phyloP scores from a whole-genome alignment of 2,329 filamentous ascomycete species.

The Claviceps spartinae region DNA sequence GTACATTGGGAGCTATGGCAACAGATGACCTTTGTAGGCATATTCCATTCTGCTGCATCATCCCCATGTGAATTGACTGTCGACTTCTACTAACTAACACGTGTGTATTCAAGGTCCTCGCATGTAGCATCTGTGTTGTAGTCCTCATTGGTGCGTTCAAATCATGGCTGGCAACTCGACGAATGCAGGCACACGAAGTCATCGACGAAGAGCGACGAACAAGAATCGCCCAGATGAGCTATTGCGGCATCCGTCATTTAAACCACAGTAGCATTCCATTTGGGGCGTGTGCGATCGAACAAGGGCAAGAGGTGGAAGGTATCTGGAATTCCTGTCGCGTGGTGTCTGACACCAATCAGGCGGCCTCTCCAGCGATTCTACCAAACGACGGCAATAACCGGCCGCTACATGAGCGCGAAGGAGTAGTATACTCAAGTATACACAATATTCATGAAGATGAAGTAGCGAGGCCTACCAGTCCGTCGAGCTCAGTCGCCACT shows the following conservation, averaged over 20 bases:
- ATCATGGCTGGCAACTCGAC: slow-evolving; percentile 46
- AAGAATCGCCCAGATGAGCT: slow-evolving; percentile 38
- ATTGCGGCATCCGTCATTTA: slow-evolving; percentile 32
- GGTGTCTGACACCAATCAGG: slow-evolving; percentile 20
- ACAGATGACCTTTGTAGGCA: slow-evolving; percentile 76
- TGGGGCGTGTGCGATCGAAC: slow-evolving; percentile 72
- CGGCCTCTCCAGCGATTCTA: slow-evolving; percentile 13
- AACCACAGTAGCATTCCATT: slow-evolving; percentile 58
- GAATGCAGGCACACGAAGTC: slow-evolving; percentile 42
- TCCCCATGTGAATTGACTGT: too few species aligned
- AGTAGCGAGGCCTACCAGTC: neutral
- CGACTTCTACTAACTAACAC: neutral
- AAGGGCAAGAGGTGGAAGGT: slow-evolving; percentile 70
- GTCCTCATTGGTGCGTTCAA: slow-evolving; percentile 56
- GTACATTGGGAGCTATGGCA: slow-evolving; percentile 68
- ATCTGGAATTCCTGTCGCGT: slow-evolving; percentile 57
- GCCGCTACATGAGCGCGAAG: neutral
- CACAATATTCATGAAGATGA: neutral
- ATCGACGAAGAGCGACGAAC: slow-evolving; percentile 53
- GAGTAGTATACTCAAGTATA: neutral
- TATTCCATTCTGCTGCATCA: neutral
- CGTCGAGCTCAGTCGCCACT: neutral
- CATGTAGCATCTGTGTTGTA: slow-evolving; percentile 54
- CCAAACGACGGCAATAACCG: slow-evolving; percentile 2
- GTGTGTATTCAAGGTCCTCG: slow-evolving; percentile 46